Evolutionary conservation across 2,329 filamentous ascomycete genomes (phyloP).

Genomic region (Chalaropsis thielavioides): DNA sequence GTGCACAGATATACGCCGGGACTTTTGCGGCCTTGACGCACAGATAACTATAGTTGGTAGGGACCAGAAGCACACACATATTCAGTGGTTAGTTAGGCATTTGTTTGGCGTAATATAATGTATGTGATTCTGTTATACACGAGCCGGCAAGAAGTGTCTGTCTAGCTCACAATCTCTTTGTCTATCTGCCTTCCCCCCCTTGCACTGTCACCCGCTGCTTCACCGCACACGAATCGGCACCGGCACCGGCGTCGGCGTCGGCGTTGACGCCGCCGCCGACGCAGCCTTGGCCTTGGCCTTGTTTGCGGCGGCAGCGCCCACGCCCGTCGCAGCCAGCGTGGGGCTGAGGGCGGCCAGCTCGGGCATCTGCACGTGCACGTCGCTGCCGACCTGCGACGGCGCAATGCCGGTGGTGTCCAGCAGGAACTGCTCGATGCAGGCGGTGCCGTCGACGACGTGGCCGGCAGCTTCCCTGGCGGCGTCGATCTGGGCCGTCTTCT

Average conservation of each 20-base stretch:
- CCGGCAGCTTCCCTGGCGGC: slow-evolving; percentile 38
- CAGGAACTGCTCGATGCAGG: slow-evolving; percentile 29
- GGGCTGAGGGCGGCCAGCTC: slow-evolving; percentile 4
- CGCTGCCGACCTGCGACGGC: slow-evolving; percentile 11
- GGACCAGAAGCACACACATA: background rate
- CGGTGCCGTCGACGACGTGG: slow-evolving; percentile 42
- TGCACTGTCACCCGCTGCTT: background rate
- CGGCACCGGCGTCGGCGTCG: background rate
- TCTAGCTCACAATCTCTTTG: background rate
- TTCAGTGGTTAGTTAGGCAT: background rate
- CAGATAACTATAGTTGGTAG: background rate
- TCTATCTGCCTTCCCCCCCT: background rate
- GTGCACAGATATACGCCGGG: background rate
- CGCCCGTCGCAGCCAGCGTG: background rate
- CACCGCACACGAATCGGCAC: slow-evolving; percentile 1
- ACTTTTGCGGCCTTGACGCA: background rate
- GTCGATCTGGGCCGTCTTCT: slow-evolving; percentile 39
- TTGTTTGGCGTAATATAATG: background rate
- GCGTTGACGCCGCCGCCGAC: background rate
- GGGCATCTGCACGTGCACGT: slow-evolving; percentile 8
- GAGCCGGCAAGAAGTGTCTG: background rate
- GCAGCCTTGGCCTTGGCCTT: background rate
- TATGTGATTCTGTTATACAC: slow-evolving; percentile 1
- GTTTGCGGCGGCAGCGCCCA: background rate
- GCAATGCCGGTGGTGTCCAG: slow-evolving; percentile 13